Evolutionary conservation across 75 land plant species (phyloP).

Genomic region (Cryptomeria japonica): DNA sequence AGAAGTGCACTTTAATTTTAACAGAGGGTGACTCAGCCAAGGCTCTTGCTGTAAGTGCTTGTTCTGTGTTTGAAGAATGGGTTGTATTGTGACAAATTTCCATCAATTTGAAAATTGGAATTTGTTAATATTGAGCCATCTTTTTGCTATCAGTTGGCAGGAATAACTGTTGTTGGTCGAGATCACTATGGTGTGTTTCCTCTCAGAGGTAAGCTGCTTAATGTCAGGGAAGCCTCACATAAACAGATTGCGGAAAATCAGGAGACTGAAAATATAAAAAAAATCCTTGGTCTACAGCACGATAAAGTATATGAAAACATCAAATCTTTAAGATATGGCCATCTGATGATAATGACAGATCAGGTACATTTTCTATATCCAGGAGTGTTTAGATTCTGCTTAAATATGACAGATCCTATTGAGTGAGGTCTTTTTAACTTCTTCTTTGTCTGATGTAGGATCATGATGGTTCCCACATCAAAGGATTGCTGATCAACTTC

Average conservation of each 20-base stretch:
- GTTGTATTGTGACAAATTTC: background rate
- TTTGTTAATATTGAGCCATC: background rate
- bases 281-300: constrained; percentile 93
- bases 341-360: constrained; percentile 98
- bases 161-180: constrained; percentile 89
- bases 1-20: constrained; percentile 88
- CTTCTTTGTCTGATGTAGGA: constrained; percentile 50
- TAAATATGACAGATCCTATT: background rate
- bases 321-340: constrained; percentile 92
- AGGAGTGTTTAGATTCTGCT: background rate
- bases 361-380: constrained; percentile 50
- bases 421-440: background rate
- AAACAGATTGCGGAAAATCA: constrained; percentile 83
- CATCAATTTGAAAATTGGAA: background rate
- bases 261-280: constrained; percentile 83
- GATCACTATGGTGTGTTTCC: constrained; percentile 92
- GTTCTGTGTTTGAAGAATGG: background rate
- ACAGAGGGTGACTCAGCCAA: constrained; percentile 99
- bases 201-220: constrained; percentile 87
- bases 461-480: constrained; percentile 99
- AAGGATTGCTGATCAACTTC: constrained; percentile 93
- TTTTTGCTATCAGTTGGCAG: constrained; percentile 73
- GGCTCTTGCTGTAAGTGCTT: constrained; percentile 87
- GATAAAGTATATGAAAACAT: constrained; percentile 71
- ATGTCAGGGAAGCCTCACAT: constrained; percentile 89